These are phyloP conservation scores for Pleurotus giganteus DNA, from an alignment of 768 basidiomycete genomes.

Conservation along the genomic window DNA sequence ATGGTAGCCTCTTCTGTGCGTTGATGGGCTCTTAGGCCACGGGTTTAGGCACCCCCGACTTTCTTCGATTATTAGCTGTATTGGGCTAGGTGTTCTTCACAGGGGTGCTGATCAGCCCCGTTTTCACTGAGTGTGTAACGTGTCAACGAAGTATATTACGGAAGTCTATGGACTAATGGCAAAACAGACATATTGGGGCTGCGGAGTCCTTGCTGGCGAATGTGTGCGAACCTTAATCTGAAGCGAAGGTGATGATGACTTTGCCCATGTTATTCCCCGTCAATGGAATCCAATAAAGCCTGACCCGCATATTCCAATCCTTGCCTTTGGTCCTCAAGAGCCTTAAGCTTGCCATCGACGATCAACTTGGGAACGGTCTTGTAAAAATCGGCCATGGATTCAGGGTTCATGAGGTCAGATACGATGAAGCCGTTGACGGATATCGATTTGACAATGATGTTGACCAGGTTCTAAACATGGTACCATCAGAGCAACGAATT, in stretches of 20 bases:
- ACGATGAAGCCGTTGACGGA: slow-evolving; percentile 36
- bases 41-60: slow-evolving; percentile 4
- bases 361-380: slow-evolving; percentile 27
- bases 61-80: background rate
- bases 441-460: slow-evolving; percentile 32
- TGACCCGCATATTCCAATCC: background rate
- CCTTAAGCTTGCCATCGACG: slow-evolving; percentile 30
- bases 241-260: background rate
- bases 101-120: too few relatives aligned
- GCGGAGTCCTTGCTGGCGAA: too few relatives aligned
- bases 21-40: background rate
- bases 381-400: slow-evolving; percentile 32
- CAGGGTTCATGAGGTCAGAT: slow-evolving; percentile 11
- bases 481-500: slow-evolving; percentile 20
- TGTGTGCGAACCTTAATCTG: too few relatives aligned
- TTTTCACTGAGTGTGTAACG: too few relatives aligned
- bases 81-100: too few relatives aligned
- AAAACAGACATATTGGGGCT: too few relatives aligned
- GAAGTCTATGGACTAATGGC: too few relatives aligned
- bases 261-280: background rate
- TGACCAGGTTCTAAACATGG: slow-evolving; percentile 27
- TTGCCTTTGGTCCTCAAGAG: background rate
- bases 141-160: too few relatives aligned
- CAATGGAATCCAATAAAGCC: background rate
- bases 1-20: background rate